Base-by-base conservation (phyloP, 305 asterid genomes). In the Caryopteris hybrid region DNA sequence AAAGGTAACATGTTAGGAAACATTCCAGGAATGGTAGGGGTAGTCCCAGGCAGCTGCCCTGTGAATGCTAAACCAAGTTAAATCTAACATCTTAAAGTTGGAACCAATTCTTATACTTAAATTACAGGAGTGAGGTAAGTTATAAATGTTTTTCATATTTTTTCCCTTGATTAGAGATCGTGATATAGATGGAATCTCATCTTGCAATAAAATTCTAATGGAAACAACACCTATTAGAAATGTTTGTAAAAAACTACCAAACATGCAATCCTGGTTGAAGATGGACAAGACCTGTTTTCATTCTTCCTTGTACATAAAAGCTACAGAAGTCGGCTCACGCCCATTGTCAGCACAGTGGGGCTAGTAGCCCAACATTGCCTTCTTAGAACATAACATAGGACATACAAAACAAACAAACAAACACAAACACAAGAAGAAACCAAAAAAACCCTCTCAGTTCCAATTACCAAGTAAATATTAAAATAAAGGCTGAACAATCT, bases 331-430 rank as follows among this genome's bases (percentile, higher is more conserved):
- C 96, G 84, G 91, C 94, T 88, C 99, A 93, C 90, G 89, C 95
- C 96, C 96, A 93, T 88, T 88, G 97, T 85, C 98, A 88, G 97
- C 98, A 90, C 92, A 90, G 93, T 85, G 92, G 94, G 99, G 92
- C 94, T 83, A 93, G 95, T 87, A 85, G 94, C 97, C 99, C 97
- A 93, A 87, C 78, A 87, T 90, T 93, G 96, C 96, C 96, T 84
- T 90, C 95, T 90, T 90, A 92, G 93, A 81, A 85, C 91, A 83
- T 80, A 83, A 91, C 87, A 85, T 71, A 86, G 85, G 93, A 89
- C 95, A 91, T 86, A 94, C 94, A 92, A 89, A 89, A 91, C 96
- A 94, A 86, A 88, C 97, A 86, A 88, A 84, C 83, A 87, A 93
- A 88, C 94, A 88, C 86, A 88, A 85, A 89, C 89, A 89, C 96